Base-by-base conservation (phyloP, 2,329 filamentous ascomycete genomes). In the Alternaria angustiovoidea region DNA sequence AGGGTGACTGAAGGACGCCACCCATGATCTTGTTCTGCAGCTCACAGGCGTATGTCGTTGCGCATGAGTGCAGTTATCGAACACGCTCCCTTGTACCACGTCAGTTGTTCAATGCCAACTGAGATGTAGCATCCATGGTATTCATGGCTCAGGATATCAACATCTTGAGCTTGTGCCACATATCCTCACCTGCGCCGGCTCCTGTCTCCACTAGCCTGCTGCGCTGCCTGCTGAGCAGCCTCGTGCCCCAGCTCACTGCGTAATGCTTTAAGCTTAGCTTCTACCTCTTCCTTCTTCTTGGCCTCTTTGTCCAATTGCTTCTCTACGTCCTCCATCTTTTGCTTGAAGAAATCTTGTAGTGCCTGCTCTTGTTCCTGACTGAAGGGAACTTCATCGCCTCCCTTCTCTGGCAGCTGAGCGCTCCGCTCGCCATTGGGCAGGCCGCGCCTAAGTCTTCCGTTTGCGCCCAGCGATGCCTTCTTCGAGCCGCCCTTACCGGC, bases 401-500 rank as follows among this genome's bases (percentile, higher is more conserved):
- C 74, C 46, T 75, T 76, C 51, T 74, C 75, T 2, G 76, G 76
- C 9, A 78, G 54, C 47, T 78, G 74, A 28, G 76, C 76, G 46
- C 69, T 76, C 7, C 74, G 67, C 58, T 78, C 76, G n/a, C 75
- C 74, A 38, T 74, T 75, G 1, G 76, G 75, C 44, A 73, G 69
- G 3, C 76, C 76, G 16, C 76, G 67, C 62, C 73, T 77, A 30
- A 76, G 67, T 11, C 74, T 66, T 2, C 75, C 75, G 38, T 76
- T 74, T 1, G 74, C 68, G 14, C 69, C 70, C n/a, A 73, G 61
- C 8, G 70, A 72, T 2, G 75, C 73, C 54, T 75, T 78, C 69
- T 78, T 83, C 20, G 64, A 66, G 11, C 81, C 81, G 39, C 86
- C 86, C 36, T 74, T 74, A 8, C 61, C 64, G n/a, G 63, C 61